Percentiles rank a stretch among this genome's conserved stretches.
These are phyloP conservation scores for Phytophthora citrophthora DNA, from an alignment of 352 stramenopile genomes.

Conservation along the genomic window DNA sequence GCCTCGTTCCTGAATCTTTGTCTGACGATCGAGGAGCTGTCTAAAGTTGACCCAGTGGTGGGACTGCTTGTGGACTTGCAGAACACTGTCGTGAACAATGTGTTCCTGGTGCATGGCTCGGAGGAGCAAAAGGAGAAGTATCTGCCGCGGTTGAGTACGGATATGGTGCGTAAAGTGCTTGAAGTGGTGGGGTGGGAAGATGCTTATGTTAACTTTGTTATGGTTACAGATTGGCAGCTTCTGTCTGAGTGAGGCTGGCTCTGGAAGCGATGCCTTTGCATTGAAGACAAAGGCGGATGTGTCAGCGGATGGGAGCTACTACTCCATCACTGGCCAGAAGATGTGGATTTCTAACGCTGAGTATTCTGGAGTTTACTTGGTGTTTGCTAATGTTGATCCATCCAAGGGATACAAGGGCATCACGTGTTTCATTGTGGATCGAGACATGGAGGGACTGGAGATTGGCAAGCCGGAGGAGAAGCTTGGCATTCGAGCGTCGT, in stretches of 20 bases:
- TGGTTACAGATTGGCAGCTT: slow-evolving; percentile 92
- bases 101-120: slow-evolving; percentile 86
- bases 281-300: slow-evolving; percentile 92
- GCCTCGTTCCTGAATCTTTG: slow-evolving; percentile 96
- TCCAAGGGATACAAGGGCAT: slow-evolving; percentile 97
- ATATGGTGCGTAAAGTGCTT: slow-evolving; percentile 56
- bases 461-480: slow-evolving; percentile 97
- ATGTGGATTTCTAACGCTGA: slow-evolving; percentile 98
- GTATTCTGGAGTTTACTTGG: slow-evolving; percentile 95
- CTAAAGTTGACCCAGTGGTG: slow-evolving; percentile 95
- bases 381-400: slow-evolving; percentile 95
- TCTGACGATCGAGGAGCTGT: slow-evolving; percentile 97
- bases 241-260: slow-evolving; percentile 94
- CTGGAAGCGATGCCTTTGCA: slow-evolving; percentile 96
- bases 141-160: slow-evolving; percentile 77
- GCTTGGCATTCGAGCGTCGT: slow-evolving; percentile 95
- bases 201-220: background rate
- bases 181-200: background rate
- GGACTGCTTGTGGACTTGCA: slow-evolving; percentile 96
- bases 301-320: slow-evolving; percentile 92
- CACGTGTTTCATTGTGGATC: slow-evolving; percentile 98
- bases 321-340: slow-evolving; percentile 96
- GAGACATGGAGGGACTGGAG: slow-evolving; percentile 91
- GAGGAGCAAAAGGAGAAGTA: slow-evolving; percentile 90
- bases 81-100: slow-evolving; percentile 96